Evolutionary conservation across 179 eudicot species (phyloP), one percentile per base, ranked within the genome.

Genomic region (Camellia oleifera): DNA sequence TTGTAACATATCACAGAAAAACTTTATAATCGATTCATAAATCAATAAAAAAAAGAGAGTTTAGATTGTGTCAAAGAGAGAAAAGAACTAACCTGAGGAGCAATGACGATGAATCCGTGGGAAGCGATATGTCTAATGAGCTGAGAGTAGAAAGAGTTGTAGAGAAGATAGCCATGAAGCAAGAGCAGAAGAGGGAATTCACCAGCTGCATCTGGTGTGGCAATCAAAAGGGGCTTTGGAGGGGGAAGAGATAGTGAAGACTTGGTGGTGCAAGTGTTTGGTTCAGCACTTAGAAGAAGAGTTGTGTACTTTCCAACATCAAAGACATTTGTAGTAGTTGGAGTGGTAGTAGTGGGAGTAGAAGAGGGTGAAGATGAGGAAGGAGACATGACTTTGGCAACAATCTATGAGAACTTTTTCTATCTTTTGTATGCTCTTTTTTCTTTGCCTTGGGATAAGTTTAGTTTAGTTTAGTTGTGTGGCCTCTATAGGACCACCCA

Each of bases 81-180:
- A 1, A 32, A 40, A 9, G 8, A 14, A 62, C 32, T 9, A 69
- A 92, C 95, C 93, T 91, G 91, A 56, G 97, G 97, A 70, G 92
- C 91, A 2, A 92, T 84, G 11, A 90, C 91, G 45, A 92, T 80
- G 88, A 87, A 90, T 75, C 94, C 97, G 82, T 91, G 93, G 4
- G 97, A 92, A 78, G 93, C 91, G 15, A 91, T 63, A 60, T 90
- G 94, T 5, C 82, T 82, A 54, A 87, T 79, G 23, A 92, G 86
- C 80, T 90, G 89, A 69, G 93, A 90, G 83, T 91, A 92, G 86
- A 88, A 92, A 15, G 84, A 80, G 77, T 90, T 91, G 72, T 61
- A 50, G 32, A 91, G 84, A 53, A 85, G 83, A 73, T 82, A 88
- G 48, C 97, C 97, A 83, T 92, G 97, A 11, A 91, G 87, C 45